Base-by-base conservation (phyloP, 2,329 filamentous ascomycete genomes). In the Trichoderma atrobrunneum region DNA sequence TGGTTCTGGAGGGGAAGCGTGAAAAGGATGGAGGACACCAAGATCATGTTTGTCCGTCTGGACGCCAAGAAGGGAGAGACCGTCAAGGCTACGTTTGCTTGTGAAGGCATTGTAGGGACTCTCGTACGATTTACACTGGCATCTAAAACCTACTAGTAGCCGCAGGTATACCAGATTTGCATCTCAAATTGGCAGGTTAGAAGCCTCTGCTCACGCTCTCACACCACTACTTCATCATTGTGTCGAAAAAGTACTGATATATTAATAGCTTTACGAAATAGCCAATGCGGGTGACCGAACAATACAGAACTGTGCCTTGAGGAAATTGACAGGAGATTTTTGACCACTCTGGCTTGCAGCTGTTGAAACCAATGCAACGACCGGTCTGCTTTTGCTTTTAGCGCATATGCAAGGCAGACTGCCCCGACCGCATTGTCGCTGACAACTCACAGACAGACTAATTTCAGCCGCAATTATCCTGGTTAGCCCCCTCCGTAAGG, bases 81-180 rank as follows among this genome's bases (percentile, higher is more conserved):
- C 71, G 82, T 85, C 3, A 87, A 96, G 39, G 86, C 86, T 28
- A 93, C 90, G 73, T 89, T 95, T 63, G 92, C 93, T 80, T 98
- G 95, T 75, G 95, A 98, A 81, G 91, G 94, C 57, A 92, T 98
- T 76, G 93, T 90, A 3, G 89, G 89, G 2, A 90, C 89, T 0
- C 79, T 83, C 36, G 78, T 86, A 51, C 76, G 78, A 21, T 74
- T 74, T 63, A 73, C 73, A 28, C 48, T 79, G 64, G 11, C 32
- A 21, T 73, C 28, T 71, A 48, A 39, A 10, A 18, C 10, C 28
- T 59, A 30, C 14, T 21, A n/a, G 18, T 32, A 60, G 60, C 16
- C 24, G 1, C 32, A 36, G 18, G 48, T 12, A 32, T 26, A 54
- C 21, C 28, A 18, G 30, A 24, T 16, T 43, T 18, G 30, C n/a